These are phyloP conservation scores for Sugiyamaella pinicola DNA, from an alignment of 1,139 yeast species.

Conservation along the genomic window DNA sequence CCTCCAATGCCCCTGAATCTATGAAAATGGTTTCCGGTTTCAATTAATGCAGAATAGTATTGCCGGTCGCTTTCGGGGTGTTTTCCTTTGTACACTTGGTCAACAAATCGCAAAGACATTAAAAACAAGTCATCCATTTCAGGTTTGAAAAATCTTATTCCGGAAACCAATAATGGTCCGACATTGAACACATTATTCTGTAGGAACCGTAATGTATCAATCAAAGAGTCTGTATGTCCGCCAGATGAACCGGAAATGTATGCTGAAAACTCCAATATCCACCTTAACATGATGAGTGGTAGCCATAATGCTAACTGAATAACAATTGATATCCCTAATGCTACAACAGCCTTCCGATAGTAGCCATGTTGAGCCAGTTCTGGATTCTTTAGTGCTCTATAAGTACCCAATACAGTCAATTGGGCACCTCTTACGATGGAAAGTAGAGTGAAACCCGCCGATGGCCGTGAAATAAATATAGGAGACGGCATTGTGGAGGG, in stretches of 20 bases:
- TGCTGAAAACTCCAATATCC: conserved; percentile 29
- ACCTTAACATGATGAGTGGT: conserved; percentile 38
- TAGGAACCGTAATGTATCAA: conserved; percentile 41
- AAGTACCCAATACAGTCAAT: conserved; percentile 53
- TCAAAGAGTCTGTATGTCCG: conserved; percentile 27
- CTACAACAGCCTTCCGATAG: conserved; percentile 44
- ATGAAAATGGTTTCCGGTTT: conserved; percentile 19
- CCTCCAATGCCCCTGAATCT: conserved; percentile 1
- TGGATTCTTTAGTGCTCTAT: conserved; percentile 53
- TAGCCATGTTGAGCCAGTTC: conserved; percentile 42
- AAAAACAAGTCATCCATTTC: conserved; percentile 47
- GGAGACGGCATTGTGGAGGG: conserved; percentile 58
- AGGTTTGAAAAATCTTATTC: conserved; percentile 45
- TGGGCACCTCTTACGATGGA: conserved; percentile 58
- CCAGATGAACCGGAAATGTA: conserved; percentile 28
- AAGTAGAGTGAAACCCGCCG: conserved; percentile 51
- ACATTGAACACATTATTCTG: conserved; percentile 48
- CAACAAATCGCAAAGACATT: conserved; percentile 48
- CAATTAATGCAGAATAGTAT: conserved; percentile 31
- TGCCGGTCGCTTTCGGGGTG: conserved; percentile 44
- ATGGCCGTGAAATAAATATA: conserved; percentile 52
- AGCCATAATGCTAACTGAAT: conserved; percentile 46
- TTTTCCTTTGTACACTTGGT: conserved; percentile 43
- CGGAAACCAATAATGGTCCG: conserved; percentile 49
- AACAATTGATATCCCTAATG: conserved; percentile 44